Conservation (phyloP, 1,139 yeast species). For the Sugiyamaella novakii region DNA sequence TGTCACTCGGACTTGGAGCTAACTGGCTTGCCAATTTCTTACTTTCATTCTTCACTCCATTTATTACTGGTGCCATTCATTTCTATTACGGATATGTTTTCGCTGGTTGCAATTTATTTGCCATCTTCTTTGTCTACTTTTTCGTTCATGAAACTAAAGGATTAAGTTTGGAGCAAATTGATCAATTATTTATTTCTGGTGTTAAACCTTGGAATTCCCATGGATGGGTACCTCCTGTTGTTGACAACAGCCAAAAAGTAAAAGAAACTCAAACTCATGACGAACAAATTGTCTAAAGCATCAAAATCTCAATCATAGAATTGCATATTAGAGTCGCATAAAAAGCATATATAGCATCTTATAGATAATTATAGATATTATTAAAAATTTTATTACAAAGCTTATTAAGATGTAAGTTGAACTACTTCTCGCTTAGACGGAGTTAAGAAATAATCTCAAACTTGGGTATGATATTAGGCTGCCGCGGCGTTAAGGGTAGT, state of each 20-base stretch:
- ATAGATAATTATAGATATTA: too few species aligned
- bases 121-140: conserved; percentile 56
- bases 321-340: too few species aligned
- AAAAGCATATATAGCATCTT: too few species aligned
- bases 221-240: conserved; percentile 30
- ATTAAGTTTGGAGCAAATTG: conserved; percentile 71
- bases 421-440: too few species aligned
- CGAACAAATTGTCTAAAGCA: conserved; percentile 12
- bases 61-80: conserved; percentile 52
- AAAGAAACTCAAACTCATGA: conserved; percentile 7
- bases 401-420: too few species aligned
- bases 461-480: background rate
- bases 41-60: conserved; percentile 52
- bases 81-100: conserved; percentile 74
- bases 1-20: conserved; percentile 65
- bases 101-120: conserved; percentile 63
- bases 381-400: too few species aligned
- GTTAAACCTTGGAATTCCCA: conserved; percentile 39
- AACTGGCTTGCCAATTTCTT: conserved; percentile 82
- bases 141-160: conserved; percentile 76
- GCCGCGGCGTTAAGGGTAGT: background rate
- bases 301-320: too few species aligned
- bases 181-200: conserved; percentile 50
- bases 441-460: too few species aligned
- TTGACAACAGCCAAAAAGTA: background rate